Evolutionary conservation across 2,329 filamentous ascomycete genomes (phyloP).

Genomic region (Aspergillus niger): DNA sequence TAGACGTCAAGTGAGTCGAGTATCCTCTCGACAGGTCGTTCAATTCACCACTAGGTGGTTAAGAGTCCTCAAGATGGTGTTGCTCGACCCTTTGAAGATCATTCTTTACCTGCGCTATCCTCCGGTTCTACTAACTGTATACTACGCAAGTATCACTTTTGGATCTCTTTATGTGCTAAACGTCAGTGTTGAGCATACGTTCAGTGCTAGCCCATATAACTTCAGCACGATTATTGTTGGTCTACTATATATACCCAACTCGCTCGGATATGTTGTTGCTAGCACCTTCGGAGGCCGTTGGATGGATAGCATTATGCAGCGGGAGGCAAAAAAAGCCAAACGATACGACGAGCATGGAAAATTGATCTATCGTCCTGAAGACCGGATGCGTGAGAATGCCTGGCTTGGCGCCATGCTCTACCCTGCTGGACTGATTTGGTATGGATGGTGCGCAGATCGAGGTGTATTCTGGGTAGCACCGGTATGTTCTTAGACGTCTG

Average conservation of each 20-base stretch:
- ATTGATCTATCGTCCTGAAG: conserved; percentile 71
- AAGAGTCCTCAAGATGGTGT: conserved; percentile 58
- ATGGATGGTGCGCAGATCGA: conserved; percentile 71
- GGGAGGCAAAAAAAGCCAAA: conserved; percentile 69
- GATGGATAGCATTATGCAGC: conserved; percentile 79
- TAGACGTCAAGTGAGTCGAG: conserved; percentile 48
- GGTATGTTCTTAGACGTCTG: conserved; percentile 34
- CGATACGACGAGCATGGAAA: conserved; percentile 68
- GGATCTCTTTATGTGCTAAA: conserved; percentile 75
- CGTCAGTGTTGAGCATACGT: conserved; percentile 72
- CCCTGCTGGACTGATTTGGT: conserved; percentile 70
- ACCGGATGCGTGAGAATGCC: conserved; percentile 79
- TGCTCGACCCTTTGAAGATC: conserved; percentile 73
- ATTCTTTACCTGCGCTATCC: conserved; percentile 73
- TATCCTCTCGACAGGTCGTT: conserved; percentile 64
- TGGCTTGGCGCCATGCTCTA: conserved; percentile 73
- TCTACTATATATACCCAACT: conserved; percentile 74
- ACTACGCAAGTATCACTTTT: conserved; percentile 74
- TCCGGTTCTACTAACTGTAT: conserved; percentile 71
- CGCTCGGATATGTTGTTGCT: conserved; percentile 70
- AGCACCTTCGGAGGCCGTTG: conserved; percentile 72
- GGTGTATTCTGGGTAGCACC: conserved; percentile 65
- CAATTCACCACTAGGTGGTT: conserved; percentile 58
- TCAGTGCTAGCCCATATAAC: conserved; percentile 66
- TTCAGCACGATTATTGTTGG: conserved; percentile 71